These are phyloP conservation scores for Fusarium sp. DNA, from an alignment of 2,329 filamentous ascomycete species.

Conservation along the genomic window DNA sequence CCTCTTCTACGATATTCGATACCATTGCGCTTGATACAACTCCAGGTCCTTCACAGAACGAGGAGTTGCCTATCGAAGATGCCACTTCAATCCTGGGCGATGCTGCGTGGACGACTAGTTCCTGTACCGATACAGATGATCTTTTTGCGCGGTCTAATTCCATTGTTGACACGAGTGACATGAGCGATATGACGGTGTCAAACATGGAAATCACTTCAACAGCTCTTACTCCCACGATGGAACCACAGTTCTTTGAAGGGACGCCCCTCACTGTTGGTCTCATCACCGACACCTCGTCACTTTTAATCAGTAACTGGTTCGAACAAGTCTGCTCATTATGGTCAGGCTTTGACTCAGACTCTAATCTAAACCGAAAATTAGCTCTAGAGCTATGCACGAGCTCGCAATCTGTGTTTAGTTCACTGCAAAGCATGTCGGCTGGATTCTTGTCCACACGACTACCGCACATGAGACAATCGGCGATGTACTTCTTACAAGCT, in stretches of 20 bases:
- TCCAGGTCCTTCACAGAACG: background rate
- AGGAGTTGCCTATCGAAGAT: slow-evolving; percentile 26
- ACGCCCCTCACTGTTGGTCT: slow-evolving; percentile 40
- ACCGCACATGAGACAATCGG: slow-evolving; percentile 55
- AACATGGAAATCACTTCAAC: slow-evolving; percentile 20
- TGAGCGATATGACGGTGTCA: slow-evolving; percentile 8
- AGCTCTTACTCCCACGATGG: slow-evolving; percentile 15
- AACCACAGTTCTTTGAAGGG: slow-evolving; percentile 27
- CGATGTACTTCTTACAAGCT: slow-evolving; percentile 52
- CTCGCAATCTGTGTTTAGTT: slow-evolving; percentile 55
- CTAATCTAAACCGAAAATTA: slow-evolving; percentile 57
- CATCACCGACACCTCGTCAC: slow-evolving; percentile 50
- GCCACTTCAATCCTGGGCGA: slow-evolving; percentile 22
- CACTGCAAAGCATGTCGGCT: slow-evolving; percentile 59
- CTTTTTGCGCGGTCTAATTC: slow-evolving; percentile 27
- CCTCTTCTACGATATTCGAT: background rate
- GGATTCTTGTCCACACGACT: slow-evolving; percentile 53
- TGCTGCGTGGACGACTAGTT: slow-evolving; percentile 32
- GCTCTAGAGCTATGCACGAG: slow-evolving; percentile 55
- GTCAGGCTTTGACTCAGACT: slow-evolving; percentile 58
- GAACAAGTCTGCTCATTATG: slow-evolving; percentile 57
- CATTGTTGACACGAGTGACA: slow-evolving; percentile 3
- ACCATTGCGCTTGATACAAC: background rate
- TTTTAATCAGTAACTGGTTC: slow-evolving; percentile 58
- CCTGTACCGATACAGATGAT: slow-evolving; percentile 35